These are phyloP conservation scores for Sanguinoderma infundibulare DNA, from an alignment of 1,284 basidiomycete species.

Conservation along the genomic window DNA sequence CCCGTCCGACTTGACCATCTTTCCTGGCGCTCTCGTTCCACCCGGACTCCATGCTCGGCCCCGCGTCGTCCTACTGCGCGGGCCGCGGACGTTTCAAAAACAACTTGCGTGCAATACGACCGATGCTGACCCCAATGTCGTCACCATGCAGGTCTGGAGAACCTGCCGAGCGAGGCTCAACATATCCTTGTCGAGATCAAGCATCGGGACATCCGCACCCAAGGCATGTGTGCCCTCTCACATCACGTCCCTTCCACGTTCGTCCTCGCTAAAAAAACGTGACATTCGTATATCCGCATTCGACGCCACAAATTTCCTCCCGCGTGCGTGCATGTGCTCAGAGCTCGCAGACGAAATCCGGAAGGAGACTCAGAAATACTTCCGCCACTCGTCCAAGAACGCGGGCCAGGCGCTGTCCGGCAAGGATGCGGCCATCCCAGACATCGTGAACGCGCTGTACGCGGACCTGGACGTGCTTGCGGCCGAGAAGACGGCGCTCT, in stretches of 20 bases:
- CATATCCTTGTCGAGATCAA: slow-evolving; percentile 76
- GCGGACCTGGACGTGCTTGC: slow-evolving; percentile 56
- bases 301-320: neutral
- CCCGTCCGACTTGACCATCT: neutral
- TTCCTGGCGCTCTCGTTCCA: neutral
- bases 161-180: slow-evolving; percentile 74
- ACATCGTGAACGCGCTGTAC: slow-evolving; percentile 54
- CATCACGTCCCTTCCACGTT: neutral
- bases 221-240: slow-evolving; percentile 44
- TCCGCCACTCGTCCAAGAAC: slow-evolving; percentile 49
- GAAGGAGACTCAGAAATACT: slow-evolving; percentile 55
- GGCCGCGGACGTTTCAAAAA: too few species aligned
- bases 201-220: slow-evolving; percentile 54
- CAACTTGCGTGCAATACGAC: too few species aligned
- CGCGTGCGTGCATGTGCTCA: slow-evolving; percentile 35
- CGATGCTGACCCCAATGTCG: neutral
- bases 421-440: slow-evolving; percentile 47
- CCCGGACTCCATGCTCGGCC: neutral
- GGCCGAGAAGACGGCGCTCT: slow-evolving; percentile 58
- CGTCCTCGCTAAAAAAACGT: neutral
- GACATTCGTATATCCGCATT: neutral
- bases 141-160: slow-evolving; percentile 64
- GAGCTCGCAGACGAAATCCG: slow-evolving; percentile 60
- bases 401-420: slow-evolving; percentile 36
- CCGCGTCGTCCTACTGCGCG: neutral